Evolutionary conservation across 345 rosid species (phyloP), one percentile per base, ranked within the genome.

Genomic region (Populus deltoides): DNA sequence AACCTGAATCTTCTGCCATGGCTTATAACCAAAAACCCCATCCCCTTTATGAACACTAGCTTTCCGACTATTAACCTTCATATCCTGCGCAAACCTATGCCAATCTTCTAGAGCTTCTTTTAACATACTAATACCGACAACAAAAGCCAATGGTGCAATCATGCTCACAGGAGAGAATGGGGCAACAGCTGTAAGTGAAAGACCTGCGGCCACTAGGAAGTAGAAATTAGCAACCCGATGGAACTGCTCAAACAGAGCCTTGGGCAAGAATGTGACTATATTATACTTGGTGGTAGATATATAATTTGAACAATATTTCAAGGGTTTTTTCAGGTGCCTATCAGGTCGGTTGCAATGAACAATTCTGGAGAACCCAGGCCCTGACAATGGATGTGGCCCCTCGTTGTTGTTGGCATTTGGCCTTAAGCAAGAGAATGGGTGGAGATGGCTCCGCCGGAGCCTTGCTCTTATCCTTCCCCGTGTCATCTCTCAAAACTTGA

Each of bases 91-190:
- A 84, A 92, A 91, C 91, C 99, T 90, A 33, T 85, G 91, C 99
- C 99, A 96, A 78, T 96, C 99, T 80, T 96, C 99, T 68, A 96
- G 79, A 66, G 92, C 98, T 77, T 96, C 99, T 87, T 96, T 96
- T 4, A 88, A 87, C 98, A 96, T 96, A 80, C 98, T 96, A 39
- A 92, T 87, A 22, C 99, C 99, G 38, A 96, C 91, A 79, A 96
- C 98, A 80, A 96, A 87, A 36, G 89, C 92, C 79, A 96, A 86
- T 0, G 99, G 99, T 36, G 92, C 88, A 75, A 96, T 93, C 97
- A 93, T 93, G 84, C 99, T 96, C 84, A 91, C 81, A 27, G 96
- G 85, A 71, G 94, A 75, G 87, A 92, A 95, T 1, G 99, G 99
- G 0, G 99, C 86, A 68, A 95, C 87, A 7, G 91, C 90, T 66